phyloP scores from a whole-genome alignment of 2,329 filamentous ascomycete genomes.

The Penicillium hordei region DNA sequence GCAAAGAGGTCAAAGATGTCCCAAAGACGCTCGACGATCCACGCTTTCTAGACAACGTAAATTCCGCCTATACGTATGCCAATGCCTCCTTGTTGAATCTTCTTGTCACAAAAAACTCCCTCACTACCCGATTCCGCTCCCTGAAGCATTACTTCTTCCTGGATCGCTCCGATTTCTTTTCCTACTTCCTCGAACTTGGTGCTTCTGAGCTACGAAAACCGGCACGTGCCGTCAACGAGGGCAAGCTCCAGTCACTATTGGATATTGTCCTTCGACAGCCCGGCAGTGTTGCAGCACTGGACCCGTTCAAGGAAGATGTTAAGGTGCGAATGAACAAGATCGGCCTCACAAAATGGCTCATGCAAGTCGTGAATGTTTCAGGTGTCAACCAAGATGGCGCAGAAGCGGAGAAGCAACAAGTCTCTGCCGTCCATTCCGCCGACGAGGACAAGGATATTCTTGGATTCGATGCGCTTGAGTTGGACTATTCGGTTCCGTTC shows the following conservation, averaged over 20 bases:
- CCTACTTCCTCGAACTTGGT: constrained; percentile 92
- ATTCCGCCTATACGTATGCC: constrained; percentile 88
- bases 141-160: constrained; percentile 99
- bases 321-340: constrained; percentile 97
- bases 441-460: constrained; percentile 78
- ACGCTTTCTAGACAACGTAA: constrained; percentile 93
- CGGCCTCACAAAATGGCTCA: constrained; percentile 86
- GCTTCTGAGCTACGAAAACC: constrained; percentile 87
- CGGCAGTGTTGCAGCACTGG: constrained; percentile 86
- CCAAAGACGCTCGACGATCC: constrained; percentile 89
- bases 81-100: constrained; percentile 91
- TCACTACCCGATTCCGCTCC: constrained; percentile 82
- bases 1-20: constrained; percentile 82
- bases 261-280: constrained; percentile 95
- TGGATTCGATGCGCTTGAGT: constrained; percentile 87
- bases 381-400: constrained; percentile 83
- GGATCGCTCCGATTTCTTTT: constrained; percentile 96
- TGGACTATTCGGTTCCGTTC: constrained; percentile 93
- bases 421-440: constrained; percentile 61
- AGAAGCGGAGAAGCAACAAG: constrained; percentile 69
- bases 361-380: constrained; percentile 94
- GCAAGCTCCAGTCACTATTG: constrained; percentile 91
- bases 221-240: constrained; percentile 82
- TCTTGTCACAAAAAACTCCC: constrained; percentile 85
- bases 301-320: constrained; percentile 97